A percentile compares a stretch with the other conserved stretches of the same genome.
Evolutionary conservation across 352 stramenopile species (phyloP).

Genomic region (Phytophthora chlamydospora): DNA sequence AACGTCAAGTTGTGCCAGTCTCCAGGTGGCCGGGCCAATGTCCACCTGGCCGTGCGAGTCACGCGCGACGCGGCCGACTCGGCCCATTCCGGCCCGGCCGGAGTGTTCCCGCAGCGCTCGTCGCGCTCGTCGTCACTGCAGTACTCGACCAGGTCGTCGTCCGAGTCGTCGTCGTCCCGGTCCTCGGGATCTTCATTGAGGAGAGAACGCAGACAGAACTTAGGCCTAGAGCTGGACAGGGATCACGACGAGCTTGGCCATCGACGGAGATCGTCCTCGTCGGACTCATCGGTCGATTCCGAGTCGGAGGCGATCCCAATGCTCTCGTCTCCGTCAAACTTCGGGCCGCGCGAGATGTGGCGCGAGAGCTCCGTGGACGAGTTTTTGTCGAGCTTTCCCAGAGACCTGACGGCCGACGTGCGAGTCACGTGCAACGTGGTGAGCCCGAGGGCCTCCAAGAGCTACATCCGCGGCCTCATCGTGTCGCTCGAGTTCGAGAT

Average conservation of each 20-base stretch:
- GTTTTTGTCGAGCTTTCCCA: slow-evolving; percentile 40
- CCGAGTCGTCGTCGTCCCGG: slow-evolving; percentile 24
- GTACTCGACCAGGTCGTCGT: slow-evolving; percentile 31
- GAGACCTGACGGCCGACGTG: slow-evolving; percentile 56
- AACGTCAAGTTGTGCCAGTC: slow-evolving; percentile 41
- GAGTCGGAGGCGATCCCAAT: not conserved
- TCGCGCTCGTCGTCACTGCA: slow-evolving; percentile 41
- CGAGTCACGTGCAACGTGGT: slow-evolving; percentile 46
- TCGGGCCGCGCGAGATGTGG: slow-evolving; percentile 25
- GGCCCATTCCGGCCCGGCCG: slow-evolving; percentile 7
- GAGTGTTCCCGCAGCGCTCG: slow-evolving; percentile 41
- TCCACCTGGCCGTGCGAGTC: slow-evolving; percentile 47
- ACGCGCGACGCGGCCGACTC: slow-evolving; percentile 19
- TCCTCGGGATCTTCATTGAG: slow-evolving; percentile 22
- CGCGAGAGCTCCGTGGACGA: slow-evolving; percentile 43
- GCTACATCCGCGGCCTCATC: slow-evolving; percentile 47
- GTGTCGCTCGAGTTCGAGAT: slow-evolving; percentile 74
- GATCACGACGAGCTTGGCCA: slow-evolving; percentile 14
- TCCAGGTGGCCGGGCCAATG: slow-evolving; percentile 38
- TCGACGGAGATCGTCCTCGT: slow-evolving; percentile 12
- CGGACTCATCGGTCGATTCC: slow-evolving; percentile 14
- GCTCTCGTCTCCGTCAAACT: slow-evolving; percentile 17
- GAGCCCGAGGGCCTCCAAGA: slow-evolving; percentile 28
- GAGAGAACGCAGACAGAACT: slow-evolving; percentile 14
- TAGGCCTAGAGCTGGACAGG: not conserved